Percentiles rank a stretch among this genome's conserved stretches.
phyloP scores from a whole-genome alignment of 2,329 filamentous ascomycete species.

The Metarhizium humberi region DNA sequence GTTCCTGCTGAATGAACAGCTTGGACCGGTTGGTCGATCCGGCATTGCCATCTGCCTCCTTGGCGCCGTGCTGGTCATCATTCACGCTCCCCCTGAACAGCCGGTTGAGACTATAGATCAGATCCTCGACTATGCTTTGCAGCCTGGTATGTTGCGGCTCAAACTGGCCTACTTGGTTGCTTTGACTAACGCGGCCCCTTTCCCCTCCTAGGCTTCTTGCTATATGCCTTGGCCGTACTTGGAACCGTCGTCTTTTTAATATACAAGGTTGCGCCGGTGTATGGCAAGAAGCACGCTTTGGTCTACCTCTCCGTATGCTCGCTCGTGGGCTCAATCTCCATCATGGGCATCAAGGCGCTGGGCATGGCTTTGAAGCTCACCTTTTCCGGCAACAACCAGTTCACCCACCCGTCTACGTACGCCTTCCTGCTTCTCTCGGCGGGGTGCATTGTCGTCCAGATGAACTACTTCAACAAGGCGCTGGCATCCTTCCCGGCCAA shows the following conservation, averaged over 20 bases:
- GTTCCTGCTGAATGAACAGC: slow-evolving; percentile 83
- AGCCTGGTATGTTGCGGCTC: slow-evolving; percentile 59
- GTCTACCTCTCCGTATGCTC: slow-evolving; percentile 97
- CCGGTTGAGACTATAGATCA: slow-evolving; percentile 85
- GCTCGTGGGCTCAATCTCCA: slow-evolving; percentile 89
- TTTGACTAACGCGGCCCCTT: no score
- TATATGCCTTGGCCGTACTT: slow-evolving; percentile 73
- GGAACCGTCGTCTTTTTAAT: slow-evolving; percentile 90
- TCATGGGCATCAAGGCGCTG: slow-evolving; percentile 99
- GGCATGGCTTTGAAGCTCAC: slow-evolving; percentile 95
- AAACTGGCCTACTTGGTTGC: no score
- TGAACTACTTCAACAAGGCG: slow-evolving; percentile 99
- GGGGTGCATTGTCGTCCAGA: slow-evolving; percentile 94
- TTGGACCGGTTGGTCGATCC: slow-evolving; percentile 81
- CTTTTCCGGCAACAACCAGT: slow-evolving; percentile 87
- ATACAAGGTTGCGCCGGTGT: slow-evolving; percentile 78
- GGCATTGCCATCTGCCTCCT: slow-evolving; percentile 94
- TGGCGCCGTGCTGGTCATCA: slow-evolving; percentile 91
- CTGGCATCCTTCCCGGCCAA: slow-evolving; percentile 93
- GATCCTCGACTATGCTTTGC: slow-evolving; percentile 81
- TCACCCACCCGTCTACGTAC: slow-evolving; percentile 88
- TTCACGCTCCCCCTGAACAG: slow-evolving; percentile 90
- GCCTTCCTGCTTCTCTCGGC: slow-evolving; percentile 89
- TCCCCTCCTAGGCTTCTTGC: slow-evolving; percentile 60
- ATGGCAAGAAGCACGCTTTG: slow-evolving; percentile 91